Conservation (phyloP, 73 alveolate genomes). For the Symbiodinium pilosum region DNA sequence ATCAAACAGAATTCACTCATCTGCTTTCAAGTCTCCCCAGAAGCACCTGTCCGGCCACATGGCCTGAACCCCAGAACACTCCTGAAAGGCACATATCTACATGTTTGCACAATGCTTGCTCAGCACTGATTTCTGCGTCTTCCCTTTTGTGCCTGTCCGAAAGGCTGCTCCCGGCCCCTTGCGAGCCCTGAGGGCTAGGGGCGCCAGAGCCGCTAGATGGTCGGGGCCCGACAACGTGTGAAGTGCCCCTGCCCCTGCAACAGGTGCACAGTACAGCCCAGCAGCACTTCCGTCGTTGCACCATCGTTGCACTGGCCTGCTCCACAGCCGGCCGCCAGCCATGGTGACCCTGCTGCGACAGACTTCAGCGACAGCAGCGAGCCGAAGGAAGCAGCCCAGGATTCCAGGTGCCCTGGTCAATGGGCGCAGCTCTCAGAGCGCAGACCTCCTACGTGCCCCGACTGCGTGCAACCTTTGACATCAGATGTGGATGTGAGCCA, state of each 20-base stretch:
- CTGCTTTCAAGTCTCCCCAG: conserved; percentile 24
- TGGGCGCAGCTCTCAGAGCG: background rate
- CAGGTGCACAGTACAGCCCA: background rate
- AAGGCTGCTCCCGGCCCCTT: conserved; percentile 76
- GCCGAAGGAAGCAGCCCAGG: background rate
- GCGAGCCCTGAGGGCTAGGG: conserved; percentile 41
- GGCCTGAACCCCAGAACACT: conserved; percentile 78
- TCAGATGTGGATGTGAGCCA: too few species aligned
- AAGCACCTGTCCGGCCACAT: conserved; percentile 57
- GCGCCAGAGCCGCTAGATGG: conserved; percentile 70
- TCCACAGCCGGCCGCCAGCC: conserved; percentile 43
- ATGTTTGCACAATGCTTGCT: background rate
- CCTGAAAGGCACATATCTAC: too few species aligned
- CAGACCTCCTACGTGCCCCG: too few species aligned
- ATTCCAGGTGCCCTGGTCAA: background rate
- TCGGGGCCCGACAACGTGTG: conserved; percentile 77
- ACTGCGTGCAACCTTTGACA: too few species aligned
- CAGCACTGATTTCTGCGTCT: background rate
- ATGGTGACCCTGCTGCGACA: conserved; percentile 1
- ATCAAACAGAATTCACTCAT: background rate
- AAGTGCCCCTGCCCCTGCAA: conserved; percentile 82
- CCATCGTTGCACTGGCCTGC: background rate
- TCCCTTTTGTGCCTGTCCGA: conserved; percentile 24
- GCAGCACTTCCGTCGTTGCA: background rate
- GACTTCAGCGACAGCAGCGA: background rate